phyloP scores from a whole-genome alignment of 768 basidiomycete species.

The Mycena crocata region DNA sequence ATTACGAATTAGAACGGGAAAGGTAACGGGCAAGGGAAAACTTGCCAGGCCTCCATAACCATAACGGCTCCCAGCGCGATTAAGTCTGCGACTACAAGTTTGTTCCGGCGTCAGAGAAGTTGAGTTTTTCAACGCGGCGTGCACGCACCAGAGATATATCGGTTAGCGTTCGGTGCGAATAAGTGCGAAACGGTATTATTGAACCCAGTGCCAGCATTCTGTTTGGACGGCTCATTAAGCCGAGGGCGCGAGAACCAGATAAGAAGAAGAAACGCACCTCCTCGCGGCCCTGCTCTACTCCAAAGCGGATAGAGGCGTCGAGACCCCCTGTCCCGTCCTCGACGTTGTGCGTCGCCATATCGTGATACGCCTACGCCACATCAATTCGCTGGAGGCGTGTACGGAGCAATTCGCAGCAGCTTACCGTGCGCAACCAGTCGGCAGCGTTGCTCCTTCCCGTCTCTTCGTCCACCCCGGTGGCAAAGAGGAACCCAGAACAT shows the following conservation, averaged over 20 bases:
- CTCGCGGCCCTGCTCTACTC: background rate
- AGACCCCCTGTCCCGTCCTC: background rate
- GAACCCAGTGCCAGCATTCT: conserved; percentile 8
- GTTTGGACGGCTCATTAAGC: too few species aligned
- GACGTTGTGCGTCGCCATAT: conserved; percentile 8
- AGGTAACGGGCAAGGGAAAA: background rate
- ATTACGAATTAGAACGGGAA: background rate
- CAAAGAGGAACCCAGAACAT: background rate
- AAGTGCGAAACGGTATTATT: background rate
- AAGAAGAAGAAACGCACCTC: background rate
- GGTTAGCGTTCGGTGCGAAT: background rate
- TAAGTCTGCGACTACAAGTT: background rate
- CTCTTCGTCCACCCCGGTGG: too few species aligned
- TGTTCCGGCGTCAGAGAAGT: background rate
- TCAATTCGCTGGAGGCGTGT: too few species aligned
- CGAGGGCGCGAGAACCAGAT: too few species aligned
- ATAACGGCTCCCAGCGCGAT: background rate
- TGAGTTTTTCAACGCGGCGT: background rate
- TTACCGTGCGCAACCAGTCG: conserved; percentile 8
- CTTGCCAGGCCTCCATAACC: background rate
- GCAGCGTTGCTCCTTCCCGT: background rate
- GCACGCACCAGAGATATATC: conserved; percentile 4
- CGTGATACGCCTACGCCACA: background rate
- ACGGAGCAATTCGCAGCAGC: background rate
- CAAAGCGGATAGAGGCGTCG: too few species aligned